Evolutionary conservation across 495 filamentous ascomycete species (phyloP), one percentile per base, ranked within the genome.

Genomic region (Physcia stellaris): DNA sequence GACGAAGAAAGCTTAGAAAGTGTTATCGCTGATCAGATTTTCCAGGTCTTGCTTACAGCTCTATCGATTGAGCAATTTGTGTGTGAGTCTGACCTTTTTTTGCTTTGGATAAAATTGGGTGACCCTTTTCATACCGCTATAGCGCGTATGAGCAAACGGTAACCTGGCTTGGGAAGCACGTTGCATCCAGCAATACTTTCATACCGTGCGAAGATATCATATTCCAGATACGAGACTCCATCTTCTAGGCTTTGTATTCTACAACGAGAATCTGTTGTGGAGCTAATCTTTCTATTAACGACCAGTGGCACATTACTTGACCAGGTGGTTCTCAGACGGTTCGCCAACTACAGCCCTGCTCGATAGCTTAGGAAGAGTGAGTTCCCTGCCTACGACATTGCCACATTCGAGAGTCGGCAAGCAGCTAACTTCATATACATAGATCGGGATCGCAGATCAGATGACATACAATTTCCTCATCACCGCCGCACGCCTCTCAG

Each of bases 401-500:
- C 13, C 19, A n/a, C n/a, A n/a, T n/a, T n/a, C 11, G 20, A 35
- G 18, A 34, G 18, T 6, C 28, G 24, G 17, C 24, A 13, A 20
- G 17, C 20, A 7, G 3, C 16, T 34, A 2, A 29, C 39, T 17
- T 23, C 32, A n/a, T n/a, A n/a, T n/a, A n/a, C 32, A 42, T 15
- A 42, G 33, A 27, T 47, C 1, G 11, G 31, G 18, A 20, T 47
- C 19, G 24, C 32, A 26, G 39, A 19, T 29, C 33, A 39, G 23
- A 4, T 47, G 6, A 47, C 40, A 11, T 47, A 47, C 13, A 10
- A 2, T 13, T 18, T 43, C 20, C 19, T 31, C 16, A 42, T 37
- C 12, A 48, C 31, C 3, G 24, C 38, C 15, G 46, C 46, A 6
- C 37, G 39, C 3, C 27, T 40, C 3, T 50, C 47, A 1, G 37